A percentile compares a stretch with the other conserved stretches of the same genome.
Conservation (phyloP, 2,329 filamentous ascomycete species). For the Clathrospora elynae region DNA sequence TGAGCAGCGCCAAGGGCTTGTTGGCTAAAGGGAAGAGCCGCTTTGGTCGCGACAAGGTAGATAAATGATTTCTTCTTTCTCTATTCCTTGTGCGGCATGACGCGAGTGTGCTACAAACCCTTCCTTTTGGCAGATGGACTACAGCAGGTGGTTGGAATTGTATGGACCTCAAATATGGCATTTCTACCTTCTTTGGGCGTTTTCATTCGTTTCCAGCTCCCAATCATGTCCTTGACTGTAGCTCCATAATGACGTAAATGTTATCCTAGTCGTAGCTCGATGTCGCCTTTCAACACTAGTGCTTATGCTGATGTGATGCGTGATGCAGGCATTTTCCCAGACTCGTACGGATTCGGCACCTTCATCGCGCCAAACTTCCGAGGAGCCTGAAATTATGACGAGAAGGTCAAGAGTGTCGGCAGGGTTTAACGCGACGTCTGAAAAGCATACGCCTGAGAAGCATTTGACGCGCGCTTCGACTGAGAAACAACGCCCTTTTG, state of each 20-base stretch:
- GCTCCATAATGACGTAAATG: conserved; percentile 38
- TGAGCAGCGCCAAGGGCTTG: conserved; percentile 85
- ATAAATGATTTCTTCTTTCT: conserved; percentile 65
- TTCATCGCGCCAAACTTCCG: conserved; percentile 39
- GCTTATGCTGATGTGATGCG: conserved; percentile 46
- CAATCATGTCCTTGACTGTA: conserved; percentile 29
- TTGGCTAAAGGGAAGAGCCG: conserved; percentile 90
- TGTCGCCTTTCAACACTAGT: conserved; percentile 13
- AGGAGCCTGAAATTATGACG: conserved; percentile 36
- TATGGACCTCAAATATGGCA: conserved; percentile 22
- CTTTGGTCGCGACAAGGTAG: conserved; percentile 83
- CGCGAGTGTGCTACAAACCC: conserved; percentile 14
- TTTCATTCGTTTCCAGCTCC: conserved; percentile 28
- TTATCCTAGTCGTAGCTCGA: conserved; percentile 24
- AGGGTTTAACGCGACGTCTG: conserved; percentile 14
- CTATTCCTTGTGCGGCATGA: conserved; percentile 17
- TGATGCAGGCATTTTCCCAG: conserved; percentile 36
- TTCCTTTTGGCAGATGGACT: conserved; percentile 19
- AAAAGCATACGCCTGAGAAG: conserved; percentile 10
- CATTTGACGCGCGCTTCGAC: conserved; percentile 10
- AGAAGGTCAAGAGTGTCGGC: conserved; percentile 22
- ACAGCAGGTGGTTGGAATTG: conserved; percentile 15
- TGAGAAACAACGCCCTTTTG: conserved; percentile 19
- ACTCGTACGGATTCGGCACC: conserved; percentile 32
- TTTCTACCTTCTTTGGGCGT: conserved; percentile 25